Conservation (phyloP, 169 alveolate species). For the Perkinsus chesapeaki region DNA sequence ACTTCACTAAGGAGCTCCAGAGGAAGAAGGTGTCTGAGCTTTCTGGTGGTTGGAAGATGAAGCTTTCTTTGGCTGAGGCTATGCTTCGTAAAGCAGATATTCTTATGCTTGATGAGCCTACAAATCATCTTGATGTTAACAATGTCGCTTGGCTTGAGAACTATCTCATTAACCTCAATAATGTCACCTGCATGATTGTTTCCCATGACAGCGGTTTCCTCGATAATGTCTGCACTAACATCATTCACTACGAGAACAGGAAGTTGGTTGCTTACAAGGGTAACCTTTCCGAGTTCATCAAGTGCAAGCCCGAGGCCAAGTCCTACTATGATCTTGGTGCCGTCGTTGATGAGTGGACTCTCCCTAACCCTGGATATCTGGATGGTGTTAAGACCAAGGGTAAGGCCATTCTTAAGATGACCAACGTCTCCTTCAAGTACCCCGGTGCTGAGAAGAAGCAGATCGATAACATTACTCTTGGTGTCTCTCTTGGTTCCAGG, state of each 20-base stretch:
- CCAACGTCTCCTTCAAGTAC: conserved; percentile 12
- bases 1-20: not conserved
- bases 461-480: not conserved
- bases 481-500: conserved; percentile 1
- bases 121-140: not conserved
- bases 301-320: conserved; percentile 11
- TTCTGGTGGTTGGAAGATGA: not conserved
- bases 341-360: not conserved
- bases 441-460: conserved; percentile 5
- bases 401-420: conserved; percentile 12
- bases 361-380: conserved; percentile 15
- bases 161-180: not conserved
- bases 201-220: conserved; percentile 10
- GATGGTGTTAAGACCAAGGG: conserved; percentile 21
- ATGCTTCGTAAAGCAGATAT: not conserved
- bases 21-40: conserved; percentile 7
- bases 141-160: not conserved
- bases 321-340: conserved; percentile 13
- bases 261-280: conserved; percentile 6
- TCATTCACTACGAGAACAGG: conserved; percentile 12
- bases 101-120: conserved; percentile 1
- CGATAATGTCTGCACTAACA: conserved; percentile 8
- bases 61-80: not conserved
- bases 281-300: conserved; percentile 10
- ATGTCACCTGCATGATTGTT: not conserved